Percentiles rank a stretch among this genome's conserved stretches.
Evolutionary conservation across 2,329 filamentous ascomycete species (phyloP).

Genomic region (Pseudogymnoascus sp.): DNA sequence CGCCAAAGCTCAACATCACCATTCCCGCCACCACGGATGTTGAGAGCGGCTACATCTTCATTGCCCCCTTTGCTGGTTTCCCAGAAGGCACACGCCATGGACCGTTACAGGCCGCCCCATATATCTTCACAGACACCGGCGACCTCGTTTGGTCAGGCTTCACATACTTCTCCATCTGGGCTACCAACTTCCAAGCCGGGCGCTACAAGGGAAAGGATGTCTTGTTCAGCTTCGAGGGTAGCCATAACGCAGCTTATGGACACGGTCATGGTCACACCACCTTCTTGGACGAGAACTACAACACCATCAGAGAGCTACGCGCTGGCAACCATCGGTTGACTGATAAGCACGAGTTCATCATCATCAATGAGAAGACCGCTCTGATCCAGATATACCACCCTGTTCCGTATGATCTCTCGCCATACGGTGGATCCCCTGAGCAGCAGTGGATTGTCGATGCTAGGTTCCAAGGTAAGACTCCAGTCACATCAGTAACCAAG

Average conservation of each 20-base stretch:
- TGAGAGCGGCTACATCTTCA: slow-evolving; percentile 38
- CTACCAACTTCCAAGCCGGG: slow-evolving; percentile 43
- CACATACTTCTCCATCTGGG: slow-evolving; percentile 43
- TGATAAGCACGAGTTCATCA: slow-evolving; percentile 48
- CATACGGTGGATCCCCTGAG: slow-evolving; percentile 39
- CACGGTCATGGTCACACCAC: slow-evolving; percentile 48
- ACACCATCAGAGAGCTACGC: slow-evolving; percentile 45
- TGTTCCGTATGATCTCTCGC: slow-evolving; percentile 36
- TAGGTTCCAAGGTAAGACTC: slow-evolving; percentile 41
- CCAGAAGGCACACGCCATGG: slow-evolving; percentile 36
- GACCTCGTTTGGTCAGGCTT: slow-evolving; percentile 52
- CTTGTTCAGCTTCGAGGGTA: slow-evolving; percentile 46
- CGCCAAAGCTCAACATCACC: slow-evolving; percentile 39
- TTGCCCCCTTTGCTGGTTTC: slow-evolving; percentile 33
- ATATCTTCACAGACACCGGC: slow-evolving; percentile 47
- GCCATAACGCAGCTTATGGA: slow-evolving; percentile 43
- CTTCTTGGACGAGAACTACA: slow-evolving; percentile 46
- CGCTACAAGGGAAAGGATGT: slow-evolving; percentile 45
- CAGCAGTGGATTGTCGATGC: slow-evolving; percentile 50
- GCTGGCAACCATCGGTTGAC: slow-evolving; percentile 44
- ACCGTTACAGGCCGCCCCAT: slow-evolving; percentile 44
- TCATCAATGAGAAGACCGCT: slow-evolving; percentile 44
- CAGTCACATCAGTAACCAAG: not conserved
- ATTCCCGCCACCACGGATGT: slow-evolving; percentile 35
- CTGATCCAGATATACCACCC: slow-evolving; percentile 48